A percentile compares a stretch with the other conserved stretches of the same genome.
phyloP scores from a whole-genome alignment of 805 yeast species.

The Barnettozyma sucrosica region DNA sequence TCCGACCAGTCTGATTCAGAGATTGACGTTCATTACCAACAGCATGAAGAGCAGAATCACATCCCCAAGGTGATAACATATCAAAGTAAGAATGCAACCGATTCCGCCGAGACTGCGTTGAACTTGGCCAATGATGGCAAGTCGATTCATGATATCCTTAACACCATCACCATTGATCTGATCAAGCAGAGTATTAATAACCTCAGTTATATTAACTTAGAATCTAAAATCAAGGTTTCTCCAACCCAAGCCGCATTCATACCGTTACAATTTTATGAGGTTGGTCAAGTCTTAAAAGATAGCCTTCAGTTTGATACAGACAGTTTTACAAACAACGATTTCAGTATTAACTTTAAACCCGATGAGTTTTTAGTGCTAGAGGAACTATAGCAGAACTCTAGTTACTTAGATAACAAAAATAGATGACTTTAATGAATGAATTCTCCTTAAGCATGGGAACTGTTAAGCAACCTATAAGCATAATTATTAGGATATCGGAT shows the following conservation, averaged over 20 bases:
- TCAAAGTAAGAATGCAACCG: neutral
- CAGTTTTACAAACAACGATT: neutral
- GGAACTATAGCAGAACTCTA: slow-evolving; percentile 3
- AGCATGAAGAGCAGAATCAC: neutral
- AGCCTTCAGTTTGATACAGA: slow-evolving; percentile 6
- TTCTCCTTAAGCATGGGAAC: neutral
- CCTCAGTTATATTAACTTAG: slow-evolving; percentile 17
- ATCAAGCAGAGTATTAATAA: slow-evolving; percentile 20
- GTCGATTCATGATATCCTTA: slow-evolving; percentile 21
- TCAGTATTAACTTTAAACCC: slow-evolving; percentile 5
- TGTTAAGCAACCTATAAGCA: neutral
- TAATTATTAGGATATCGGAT: neutral
- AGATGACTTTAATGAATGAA: neutral
- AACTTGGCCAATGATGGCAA: slow-evolving; percentile 20
- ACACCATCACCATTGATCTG: slow-evolving; percentile 18
- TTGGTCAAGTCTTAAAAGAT: slow-evolving; percentile 3
- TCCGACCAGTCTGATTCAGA: slow-evolving; percentile 10
- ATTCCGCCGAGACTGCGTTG: slow-evolving; percentile 16
- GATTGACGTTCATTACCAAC: neutral
- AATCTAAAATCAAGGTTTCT: slow-evolving; percentile 7
- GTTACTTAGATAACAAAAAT: neutral
- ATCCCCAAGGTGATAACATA: neutral
- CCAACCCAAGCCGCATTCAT: neutral
- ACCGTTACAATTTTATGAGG: neutral
- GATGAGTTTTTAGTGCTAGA: slow-evolving; percentile 12